Base-by-base conservation (phyloP, 139 green algal species). In the Chlorella sp. region DNA sequence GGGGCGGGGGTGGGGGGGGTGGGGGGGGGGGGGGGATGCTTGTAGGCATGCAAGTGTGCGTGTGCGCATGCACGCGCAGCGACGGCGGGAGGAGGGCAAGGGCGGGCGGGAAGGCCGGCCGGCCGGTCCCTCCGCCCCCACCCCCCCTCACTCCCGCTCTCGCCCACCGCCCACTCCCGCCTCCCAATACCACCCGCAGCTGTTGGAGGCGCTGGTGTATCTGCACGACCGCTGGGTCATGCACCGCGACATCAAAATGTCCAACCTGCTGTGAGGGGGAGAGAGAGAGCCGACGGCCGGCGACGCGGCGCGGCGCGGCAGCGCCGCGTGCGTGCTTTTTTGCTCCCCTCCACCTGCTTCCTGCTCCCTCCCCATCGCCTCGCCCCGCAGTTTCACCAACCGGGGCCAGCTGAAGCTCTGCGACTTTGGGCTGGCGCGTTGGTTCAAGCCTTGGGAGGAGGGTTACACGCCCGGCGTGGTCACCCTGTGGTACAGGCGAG, bases 191-290 rank as follows among this genome's bases (percentile, higher is more conserved):
- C 0, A 1, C n/a, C 11, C 70, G 58, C 87, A 94, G 90, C 84
- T 95, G 58, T 82, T 95, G 73, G 73, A 83, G 23, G 90, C 83
- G 0, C 77, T 95, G 53, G 79, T 74, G 11, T 91, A 86, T 82
- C 80, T 94, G 71, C 91, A 95, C 74, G 76, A 83, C 63, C 71
- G 63, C 40, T 94, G 90, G 88, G 74, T 93, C 17, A 80, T 94
- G 59, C 90, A 94, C 79, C 70, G 89, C 6, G 91, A 94, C 81
- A 62, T 93, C 19, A 91, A 92, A 86, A 80, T 93, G n/a, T 89
- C 83, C 77, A 95, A 95, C 76, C 80, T 94, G 73, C 82, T 94
- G 35, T 90, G 83, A 70, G 87, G 19, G n/a, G n/a, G n/a, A n/a
- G n/a, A n/a, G n/a, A n/a, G n/a, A n/a, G n/a, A n/a, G n/a, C n/a